phyloP scores from a whole-genome alignment of 805 yeast species.

The Yamadazyma kitorensis region DNA sequence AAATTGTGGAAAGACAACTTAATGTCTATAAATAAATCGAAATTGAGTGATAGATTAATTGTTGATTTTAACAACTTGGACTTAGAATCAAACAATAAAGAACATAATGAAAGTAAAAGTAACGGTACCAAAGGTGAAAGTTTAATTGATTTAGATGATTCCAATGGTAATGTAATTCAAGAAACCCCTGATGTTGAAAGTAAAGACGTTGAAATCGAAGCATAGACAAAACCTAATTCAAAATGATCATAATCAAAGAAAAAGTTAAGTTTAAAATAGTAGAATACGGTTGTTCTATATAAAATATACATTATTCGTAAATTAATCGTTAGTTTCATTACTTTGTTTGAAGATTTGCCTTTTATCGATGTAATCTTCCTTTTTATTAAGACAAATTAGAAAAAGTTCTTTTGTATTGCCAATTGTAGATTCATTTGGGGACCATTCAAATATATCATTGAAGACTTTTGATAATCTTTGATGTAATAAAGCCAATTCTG shows the following conservation, averaged over 20 bases:
- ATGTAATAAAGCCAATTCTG: constrained; percentile 26
- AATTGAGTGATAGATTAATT: constrained; percentile 66
- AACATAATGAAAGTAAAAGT: constrained; percentile 14
- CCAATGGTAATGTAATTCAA: constrained; percentile 20
- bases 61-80: constrained; percentile 24
- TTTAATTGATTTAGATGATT: constrained; percentile 9
- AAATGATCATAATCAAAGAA: too few species aligned
- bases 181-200: constrained; percentile 38
- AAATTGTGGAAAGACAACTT: constrained; percentile 68
- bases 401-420: constrained; percentile 17
- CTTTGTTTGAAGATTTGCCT: constrained; percentile 12
- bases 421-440: constrained; percentile 3
- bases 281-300: too few species aligned
- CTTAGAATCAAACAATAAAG: background rate
- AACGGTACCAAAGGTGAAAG: constrained; percentile 38
- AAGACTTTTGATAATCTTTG: constrained; percentile 25
- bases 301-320: too few species aligned
- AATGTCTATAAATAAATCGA: constrained; percentile 45
- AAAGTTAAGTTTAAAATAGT: too few species aligned
- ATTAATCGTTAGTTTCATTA: too few species aligned
- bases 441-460: constrained; percentile 21
- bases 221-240: too few species aligned
- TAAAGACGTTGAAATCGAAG: too few species aligned
- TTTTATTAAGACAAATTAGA: constrained; percentile 27
- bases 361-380: constrained; percentile 13